A percentile compares a stretch with the other conserved stretches of the same genome.
phyloP scores from a whole-genome alignment of 78 protist species.

The slime mould (Dictyostelium discoideum) region dicty_2.7 NC_007088.5:735001-735500 shows the following conservation, averaged over 20 bases:
- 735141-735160: background rate
- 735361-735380: constrained; percentile 61
- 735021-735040: too few species aligned
- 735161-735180: background rate
- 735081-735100: background rate
- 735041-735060: too few species aligned
- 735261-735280: constrained; percentile 46
- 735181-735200: constrained; percentile 7
- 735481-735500: constrained; percentile 55
- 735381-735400: constrained; percentile 35
- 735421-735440: constrained; percentile 36
- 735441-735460: constrained; percentile 40
- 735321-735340: constrained; percentile 53
- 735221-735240: constrained; percentile 10
- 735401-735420: constrained; percentile 27
- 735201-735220: constrained; percentile 21
- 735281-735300: constrained; percentile 26
- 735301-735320: constrained; percentile 60
- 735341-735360: constrained; percentile 37
- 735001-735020: too few species aligned
- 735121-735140: background rate
- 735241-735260: constrained; percentile 57
- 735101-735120: constrained; percentile 1
- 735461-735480: background rate
- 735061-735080: background rate